Evolutionary conservation across 2,329 filamentous ascomycete genomes (phyloP), one percentile per base, ranked within the genome.

Genomic region (Cryphonectria naterciae): DNA sequence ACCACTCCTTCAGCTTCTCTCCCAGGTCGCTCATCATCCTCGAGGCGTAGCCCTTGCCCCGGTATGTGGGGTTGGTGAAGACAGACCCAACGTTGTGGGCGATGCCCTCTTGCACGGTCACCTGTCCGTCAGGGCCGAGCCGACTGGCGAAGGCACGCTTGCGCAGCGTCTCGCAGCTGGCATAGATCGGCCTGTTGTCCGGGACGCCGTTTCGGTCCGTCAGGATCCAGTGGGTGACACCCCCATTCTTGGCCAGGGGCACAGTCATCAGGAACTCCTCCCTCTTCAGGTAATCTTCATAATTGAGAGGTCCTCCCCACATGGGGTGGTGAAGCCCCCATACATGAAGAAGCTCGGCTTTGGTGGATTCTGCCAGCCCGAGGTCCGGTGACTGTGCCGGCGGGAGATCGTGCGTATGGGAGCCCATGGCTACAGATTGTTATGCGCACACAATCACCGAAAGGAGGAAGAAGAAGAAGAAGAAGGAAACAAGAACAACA

Each of bases 1-100:
- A 65, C 81, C 81, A 83, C 2, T 71, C 75, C 68, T 75, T 72
- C 35, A 89, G 78, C 49, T 75, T 74, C 11, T 77, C 74, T 19
- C 87, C 89, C 49, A 96, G 78, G 75, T 95, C 89, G 35, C 80
- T 79, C 79, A 95, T 87, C 91, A 96, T 95, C 69, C 91, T 86
- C 70, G 86, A 87, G 0, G 93, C 94, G 80, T 97, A 97, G 28
- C 93, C 92, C 74, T 86, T 87, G 4, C 92, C 90, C 70, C 93
- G 83, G 78, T 89, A 89, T 75, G 88, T 84, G 0, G 88, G 86
- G 56, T 89, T 86, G 4, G 91, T 94, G 79, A 91, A 96, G n/a
- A 97, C 94, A 72, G 91, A 93, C 19, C 90, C 93, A 70, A 97
- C 87, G 6, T 92, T 94, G 80, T 97, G 91, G 22, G 89, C 88